Evolutionary conservation across 352 stramenopile genomes (phyloP).

Genomic region (Globisporangium paddicum): DNA sequence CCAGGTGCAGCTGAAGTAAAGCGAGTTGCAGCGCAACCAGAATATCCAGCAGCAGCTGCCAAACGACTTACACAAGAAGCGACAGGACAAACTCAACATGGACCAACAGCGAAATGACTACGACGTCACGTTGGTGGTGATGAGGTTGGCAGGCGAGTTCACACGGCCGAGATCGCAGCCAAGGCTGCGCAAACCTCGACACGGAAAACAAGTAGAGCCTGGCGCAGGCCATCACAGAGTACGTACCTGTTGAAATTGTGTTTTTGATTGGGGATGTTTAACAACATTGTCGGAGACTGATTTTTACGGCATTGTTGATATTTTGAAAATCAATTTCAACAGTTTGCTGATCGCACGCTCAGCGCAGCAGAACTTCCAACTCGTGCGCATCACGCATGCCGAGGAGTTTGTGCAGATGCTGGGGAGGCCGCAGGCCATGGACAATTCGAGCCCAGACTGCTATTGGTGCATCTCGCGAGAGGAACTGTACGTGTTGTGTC

Average conservation of each 20-base stretch:
- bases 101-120: conserved; percentile 55
- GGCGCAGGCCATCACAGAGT: conserved; percentile 86
- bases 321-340: conserved; percentile 4
- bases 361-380: conserved; percentile 98
- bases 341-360: conserved; percentile 94
- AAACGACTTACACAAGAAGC: conserved; percentile 55
- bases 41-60: conserved; percentile 51
- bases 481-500: conserved; percentile 55
- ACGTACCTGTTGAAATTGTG: conserved; percentile 16
- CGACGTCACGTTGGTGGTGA: conserved; percentile 33
- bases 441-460: conserved; percentile 68
- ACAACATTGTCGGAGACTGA: neutral
- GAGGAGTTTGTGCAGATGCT: conserved; percentile 93
- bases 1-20: conserved; percentile 50
- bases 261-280: neutral
- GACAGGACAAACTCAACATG: conserved; percentile 46
- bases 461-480: conserved; percentile 83
- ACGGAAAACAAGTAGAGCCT: conserved; percentile 96
- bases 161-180: conserved; percentile 23
- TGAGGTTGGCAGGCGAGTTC: conserved; percentile 47
- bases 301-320: neutral
- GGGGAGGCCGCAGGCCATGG: conserved; percentile 70
- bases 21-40: conserved; percentile 38
- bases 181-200: conserved; percentile 83
- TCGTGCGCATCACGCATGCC: conserved; percentile 99